Evolutionary conservation across 441 rosid genomes (phyloP).

Genomic region (Euphorbia corollata): DNA sequence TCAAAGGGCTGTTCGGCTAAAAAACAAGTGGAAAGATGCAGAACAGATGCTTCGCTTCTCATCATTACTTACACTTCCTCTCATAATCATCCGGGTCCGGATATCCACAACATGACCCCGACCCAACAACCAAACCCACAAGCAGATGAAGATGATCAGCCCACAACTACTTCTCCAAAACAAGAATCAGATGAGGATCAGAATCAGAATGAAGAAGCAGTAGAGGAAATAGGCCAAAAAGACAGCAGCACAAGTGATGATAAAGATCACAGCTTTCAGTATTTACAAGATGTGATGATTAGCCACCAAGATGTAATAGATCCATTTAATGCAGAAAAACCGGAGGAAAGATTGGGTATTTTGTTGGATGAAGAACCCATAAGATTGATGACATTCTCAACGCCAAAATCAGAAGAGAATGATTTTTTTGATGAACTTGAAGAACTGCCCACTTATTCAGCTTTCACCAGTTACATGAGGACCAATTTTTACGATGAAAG

Average conservation of each 20-base stretch:
- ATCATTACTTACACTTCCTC: slow-evolving; percentile 55
- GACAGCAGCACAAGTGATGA: too few species aligned
- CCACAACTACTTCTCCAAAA: slow-evolving; percentile 21
- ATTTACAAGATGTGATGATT: slow-evolving; percentile 35
- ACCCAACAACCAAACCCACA: slow-evolving; percentile 13
- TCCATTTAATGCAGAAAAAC: slow-evolving; percentile 24
- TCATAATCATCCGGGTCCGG: slow-evolving; percentile 59
- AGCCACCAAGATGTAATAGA: slow-evolving; percentile 26
- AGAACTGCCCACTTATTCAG: slow-evolving; percentile 48
- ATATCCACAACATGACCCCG: slow-evolving; percentile 18
- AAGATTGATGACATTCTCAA: slow-evolving; percentile 24
- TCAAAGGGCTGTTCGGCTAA: slow-evolving; percentile 51
- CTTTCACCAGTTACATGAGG: slow-evolving; percentile 42
- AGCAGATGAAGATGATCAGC: slow-evolving; percentile 9
- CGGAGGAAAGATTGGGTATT: slow-evolving; percentile 21
- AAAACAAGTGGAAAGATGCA: slow-evolving; percentile 68
- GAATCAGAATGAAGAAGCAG: slow-evolving; percentile 13
- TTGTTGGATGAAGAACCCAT: slow-evolving; percentile 44
- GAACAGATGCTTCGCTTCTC: slow-evolving; percentile 56
- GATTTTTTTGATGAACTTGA: slow-evolving; percentile 72
- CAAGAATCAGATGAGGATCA: slow-evolving; percentile 20
- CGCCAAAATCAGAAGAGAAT: slow-evolving; percentile 38
- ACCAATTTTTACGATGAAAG: slow-evolving; percentile 48
- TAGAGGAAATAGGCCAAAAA: slow-evolving; percentile 18
- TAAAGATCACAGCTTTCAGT: slow-evolving; percentile 29